These are phyloP conservation scores for Zopfia rhizophila DNA, from an alignment of 2,329 filamentous ascomycete species.

Conservation along the genomic window DNA sequence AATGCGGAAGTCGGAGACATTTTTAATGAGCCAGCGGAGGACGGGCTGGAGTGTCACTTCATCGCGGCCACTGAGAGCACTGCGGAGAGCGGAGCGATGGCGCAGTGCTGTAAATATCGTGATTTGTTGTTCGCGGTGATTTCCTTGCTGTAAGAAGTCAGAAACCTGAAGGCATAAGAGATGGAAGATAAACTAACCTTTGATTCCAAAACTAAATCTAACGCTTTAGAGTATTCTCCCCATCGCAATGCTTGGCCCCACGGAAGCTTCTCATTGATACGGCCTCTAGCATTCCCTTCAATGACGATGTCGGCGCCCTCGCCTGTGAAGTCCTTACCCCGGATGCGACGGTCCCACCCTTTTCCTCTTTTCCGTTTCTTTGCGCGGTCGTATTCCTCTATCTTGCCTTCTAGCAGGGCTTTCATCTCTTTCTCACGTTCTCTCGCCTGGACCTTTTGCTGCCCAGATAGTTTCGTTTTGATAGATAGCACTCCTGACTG, in stretches of 20 bases:
- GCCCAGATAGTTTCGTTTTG: constrained; percentile 85
- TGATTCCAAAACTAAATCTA: constrained; percentile 77
- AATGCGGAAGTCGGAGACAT: constrained; percentile 85
- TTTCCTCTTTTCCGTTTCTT: constrained; percentile 71
- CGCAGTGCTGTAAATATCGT: constrained; percentile 85
- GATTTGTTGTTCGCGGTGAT: constrained; percentile 61
- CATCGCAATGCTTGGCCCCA: constrained; percentile 88
- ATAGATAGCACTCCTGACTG: constrained; percentile 91
- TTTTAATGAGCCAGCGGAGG: constrained; percentile 81
- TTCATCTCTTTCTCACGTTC: constrained; percentile 88
- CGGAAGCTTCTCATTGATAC: constrained; percentile 70
- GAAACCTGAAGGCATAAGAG: background rate
- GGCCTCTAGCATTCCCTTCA: constrained; percentile 74
- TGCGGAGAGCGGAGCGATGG: constrained; percentile 85
- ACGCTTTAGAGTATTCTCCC: constrained; percentile 77
- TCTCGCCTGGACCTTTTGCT: constrained; percentile 78
- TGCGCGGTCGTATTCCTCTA: constrained; percentile 80
- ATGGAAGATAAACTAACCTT: constrained; percentile 38
- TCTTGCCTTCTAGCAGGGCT: constrained; percentile 78
- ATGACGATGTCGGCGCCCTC: constrained; percentile 91
- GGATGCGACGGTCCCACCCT: constrained; percentile 69
- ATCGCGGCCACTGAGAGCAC: constrained; percentile 82
- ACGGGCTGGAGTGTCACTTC: constrained; percentile 84
- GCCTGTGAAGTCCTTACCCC: constrained; percentile 82
- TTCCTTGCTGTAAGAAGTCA: constrained; percentile 31